phyloP scores from a whole-genome alignment of 345 rosid species.

The Pistacia integerrima region DNA sequence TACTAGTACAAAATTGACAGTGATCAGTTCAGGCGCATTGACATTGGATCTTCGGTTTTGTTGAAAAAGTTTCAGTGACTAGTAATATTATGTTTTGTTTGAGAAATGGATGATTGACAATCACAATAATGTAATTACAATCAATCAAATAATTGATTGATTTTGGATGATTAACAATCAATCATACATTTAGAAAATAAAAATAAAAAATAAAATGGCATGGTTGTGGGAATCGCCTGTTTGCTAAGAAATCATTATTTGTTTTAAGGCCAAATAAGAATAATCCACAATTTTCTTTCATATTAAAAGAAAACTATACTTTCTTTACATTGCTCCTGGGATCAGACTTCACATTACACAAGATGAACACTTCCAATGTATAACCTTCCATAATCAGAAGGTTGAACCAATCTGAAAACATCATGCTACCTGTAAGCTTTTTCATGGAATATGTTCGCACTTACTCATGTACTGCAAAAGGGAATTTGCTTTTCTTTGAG shows the following conservation, averaged over 20 bases:
- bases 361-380: not conserved
- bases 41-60: too few species aligned
- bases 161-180: too few species aligned
- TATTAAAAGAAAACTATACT: not conserved
- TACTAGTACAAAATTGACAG: too few species aligned
- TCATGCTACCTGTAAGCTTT: not conserved
- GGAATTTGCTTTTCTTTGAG: conserved; percentile 63
- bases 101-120: too few species aligned
- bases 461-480: conserved; percentile 59
- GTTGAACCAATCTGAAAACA: not conserved
- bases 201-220: too few species aligned
- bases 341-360: not conserved
- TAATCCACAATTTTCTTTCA: not conserved
- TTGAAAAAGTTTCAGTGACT: too few species aligned
- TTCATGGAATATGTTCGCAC: conserved; percentile 57
- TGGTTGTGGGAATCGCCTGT: too few species aligned
- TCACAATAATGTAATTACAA: too few species aligned
- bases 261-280: not conserved
- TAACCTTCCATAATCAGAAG: not conserved
- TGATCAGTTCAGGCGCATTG: too few species aligned
- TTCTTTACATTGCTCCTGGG: not conserved
- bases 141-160: too few species aligned
- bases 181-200: too few species aligned
- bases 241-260: not conserved
- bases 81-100: too few species aligned